Base-by-base conservation (phyloP, 768 basidiomycete species). In the Sutorius australiensis region DNA sequence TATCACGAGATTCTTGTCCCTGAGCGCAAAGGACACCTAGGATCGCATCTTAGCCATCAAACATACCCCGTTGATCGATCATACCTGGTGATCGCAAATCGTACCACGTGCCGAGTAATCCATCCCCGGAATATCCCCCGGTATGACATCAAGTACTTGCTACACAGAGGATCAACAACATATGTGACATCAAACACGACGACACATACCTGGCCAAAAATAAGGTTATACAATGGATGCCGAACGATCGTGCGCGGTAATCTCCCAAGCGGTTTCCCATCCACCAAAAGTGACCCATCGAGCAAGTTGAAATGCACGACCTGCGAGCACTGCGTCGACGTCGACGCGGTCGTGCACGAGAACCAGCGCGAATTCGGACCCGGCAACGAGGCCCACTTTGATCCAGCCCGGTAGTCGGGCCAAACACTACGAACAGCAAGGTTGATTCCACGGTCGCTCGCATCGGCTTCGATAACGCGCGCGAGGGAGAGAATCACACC, bases 221-320 rank as follows among this genome's bases (percentile, higher is more conserved):
- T 51, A 7, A 67, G 61, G 13, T 40, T 41, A 50, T 76, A 80
- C 2, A 65, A 58, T 1, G 65, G 30, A 56, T 78, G 69, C 0
- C 24, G 43, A 2, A 61, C 38, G 28, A 79, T 74, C 0, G 56
- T 52, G 8, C 38, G 28, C 0, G 78, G 75, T 13, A 80, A 67
- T 21, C 66, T 69, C 16, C 74, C 72, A 9, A 75, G 50, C 1
- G 72, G 67, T 51, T 69, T 69, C 7, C 78, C 78, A 11, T 74
- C 61, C 10, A 81, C 65, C 16, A 79, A 65, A 1, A 81, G 61
- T 21, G 59, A 45, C 12, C 78, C 78, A 16, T 67, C 58, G 3
- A 79, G 54, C 1, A 80, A 32, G 49, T 81, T 72, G 17, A 76
- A 62, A 44, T 72, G 67, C 6, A 80, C 64, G 17, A n/a, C 43